Evolutionary conservation across 2,329 filamentous ascomycete species (phyloP).

Genomic region (Fusarium coicis): DNA sequence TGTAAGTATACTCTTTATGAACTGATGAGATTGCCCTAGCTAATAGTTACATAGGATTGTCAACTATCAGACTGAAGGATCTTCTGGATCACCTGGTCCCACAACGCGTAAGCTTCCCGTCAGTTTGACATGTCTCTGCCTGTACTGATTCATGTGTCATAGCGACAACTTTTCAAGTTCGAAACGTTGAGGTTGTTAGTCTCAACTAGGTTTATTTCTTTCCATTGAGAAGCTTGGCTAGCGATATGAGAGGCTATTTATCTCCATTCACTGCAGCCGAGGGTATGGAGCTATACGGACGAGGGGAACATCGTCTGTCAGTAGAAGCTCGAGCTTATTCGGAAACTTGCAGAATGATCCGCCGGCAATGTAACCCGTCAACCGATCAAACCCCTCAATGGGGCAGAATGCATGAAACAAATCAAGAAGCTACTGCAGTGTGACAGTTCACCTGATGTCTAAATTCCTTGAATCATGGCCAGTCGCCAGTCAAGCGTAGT

Average conservation of each 20-base stretch:
- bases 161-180: constrained; percentile 26
- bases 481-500: neutral
- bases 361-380: constrained; percentile 16
- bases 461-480: neutral
- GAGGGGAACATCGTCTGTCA: neutral
- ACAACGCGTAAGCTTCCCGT: constrained; percentile 1
- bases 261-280: neutral
- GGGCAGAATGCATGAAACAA: neutral
- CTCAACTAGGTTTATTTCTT: constrained; percentile 9
- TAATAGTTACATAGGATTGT: constrained; percentile 10
- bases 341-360: constrained; percentile 7
- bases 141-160: neutral
- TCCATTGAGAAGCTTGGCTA: neutral
- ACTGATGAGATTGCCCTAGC: neutral
- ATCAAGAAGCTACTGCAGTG: neutral
- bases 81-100: constrained; percentile 28
- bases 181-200: constrained; percentile 31
- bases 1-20: constrained; percentile 3
- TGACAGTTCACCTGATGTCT: constrained; percentile 8
- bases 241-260: neutral
- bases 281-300: too few relatives aligned
- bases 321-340: neutral
- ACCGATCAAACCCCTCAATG: neutral
- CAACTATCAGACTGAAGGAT: constrained; percentile 34
- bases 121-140: fast-evolving